Conservation (phyloP, 345 rosid species). For the Erucastrum elatum region DNA sequence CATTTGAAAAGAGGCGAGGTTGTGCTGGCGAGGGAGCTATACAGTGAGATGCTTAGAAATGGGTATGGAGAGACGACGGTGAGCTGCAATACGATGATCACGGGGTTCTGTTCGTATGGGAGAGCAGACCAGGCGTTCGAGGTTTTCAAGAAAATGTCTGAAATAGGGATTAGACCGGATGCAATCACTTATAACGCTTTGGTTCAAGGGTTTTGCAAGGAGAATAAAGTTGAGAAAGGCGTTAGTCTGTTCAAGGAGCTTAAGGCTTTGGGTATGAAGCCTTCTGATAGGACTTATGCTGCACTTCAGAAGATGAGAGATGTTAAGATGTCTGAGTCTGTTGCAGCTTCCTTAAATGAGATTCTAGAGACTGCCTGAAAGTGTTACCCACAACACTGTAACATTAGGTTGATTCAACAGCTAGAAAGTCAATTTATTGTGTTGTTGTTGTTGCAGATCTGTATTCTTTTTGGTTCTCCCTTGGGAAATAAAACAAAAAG, state of each 20-base stretch:
- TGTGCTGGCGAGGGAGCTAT: slow-evolving; percentile 47
- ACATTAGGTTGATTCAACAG: slow-evolving; percentile 6
- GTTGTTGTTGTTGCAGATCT: slow-evolving; percentile 6
- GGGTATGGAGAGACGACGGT: slow-evolving; percentile 51
- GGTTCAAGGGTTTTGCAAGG: slow-evolving; percentile 52
- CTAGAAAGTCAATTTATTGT: background rate
- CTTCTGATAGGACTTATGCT: slow-evolving; percentile 30
- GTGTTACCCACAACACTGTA: background rate
- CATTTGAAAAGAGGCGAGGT: slow-evolving; percentile 51
- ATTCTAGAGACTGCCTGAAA: slow-evolving; percentile 22
- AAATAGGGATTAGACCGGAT: slow-evolving; percentile 50
- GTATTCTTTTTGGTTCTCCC: slow-evolving; percentile 1
- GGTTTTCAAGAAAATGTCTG: slow-evolving; percentile 57
- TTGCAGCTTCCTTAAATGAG: slow-evolving; percentile 22
- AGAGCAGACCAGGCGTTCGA: slow-evolving; percentile 46
- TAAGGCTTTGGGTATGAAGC: slow-evolving; percentile 24
- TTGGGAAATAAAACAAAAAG: slow-evolving; percentile 1
- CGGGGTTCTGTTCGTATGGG: slow-evolving; percentile 46
- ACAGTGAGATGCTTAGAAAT: slow-evolving; percentile 49
- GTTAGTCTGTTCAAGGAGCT: slow-evolving; percentile 29
- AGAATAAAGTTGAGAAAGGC: slow-evolving; percentile 43
- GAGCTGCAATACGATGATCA: slow-evolving; percentile 54
- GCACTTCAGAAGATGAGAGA: slow-evolving; percentile 18
- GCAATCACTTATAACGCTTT: slow-evolving; percentile 50
- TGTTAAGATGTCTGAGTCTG: slow-evolving; percentile 17